Evolutionary conservation across 331 rosid species (phyloP), one percentile per base, ranked within the genome.

Genomic region (Malus hybrid): DNA sequence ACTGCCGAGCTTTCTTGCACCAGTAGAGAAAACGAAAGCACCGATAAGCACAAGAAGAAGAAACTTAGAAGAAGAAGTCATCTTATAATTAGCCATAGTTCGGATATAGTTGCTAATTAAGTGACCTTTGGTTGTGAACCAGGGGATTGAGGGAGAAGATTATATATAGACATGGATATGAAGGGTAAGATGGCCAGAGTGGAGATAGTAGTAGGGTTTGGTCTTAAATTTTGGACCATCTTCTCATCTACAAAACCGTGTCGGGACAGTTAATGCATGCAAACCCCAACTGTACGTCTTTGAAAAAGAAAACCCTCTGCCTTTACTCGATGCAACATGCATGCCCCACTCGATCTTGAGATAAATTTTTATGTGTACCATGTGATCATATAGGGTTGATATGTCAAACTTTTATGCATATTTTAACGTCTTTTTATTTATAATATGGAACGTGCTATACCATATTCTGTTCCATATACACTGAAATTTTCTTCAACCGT

Each of bases 1-100:
- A 27, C 27, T 60, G 15, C 63, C 80, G 28, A 85, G 81, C 74
- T 85, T 85, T 71, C 88, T 79, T 27, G 84, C 88, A 67, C 66
- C 62, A 56, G n/a, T 74, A 36, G 75, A 70, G 89, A 83, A 82
- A 79, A 79, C 39, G 16, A 79, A 69, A 66, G 86, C 86, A 61
- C 86, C 81, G 12, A 85, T 52, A 61, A 82, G 71, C 77, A 77
- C 34, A 61, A 82, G 74, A 59, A 85, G 80, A 67, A 82, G 33
- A 70, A 80, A 57, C 75, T 52, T 77, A 28, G 69, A 76, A 59
- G 24, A 8, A 59, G 57, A 6, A 57, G 60, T 22, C 80, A 73
- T 85, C 75, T n/a, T 71, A 15, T 65, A 28, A 57, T 10, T 34
- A 73, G 46, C 36, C 13, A 44, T 19, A 10, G 46, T 29, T 10